phyloP scores from a whole-genome alignment of 2,329 filamentous ascomycete genomes.

The Cytospora paraplurivora region DNA sequence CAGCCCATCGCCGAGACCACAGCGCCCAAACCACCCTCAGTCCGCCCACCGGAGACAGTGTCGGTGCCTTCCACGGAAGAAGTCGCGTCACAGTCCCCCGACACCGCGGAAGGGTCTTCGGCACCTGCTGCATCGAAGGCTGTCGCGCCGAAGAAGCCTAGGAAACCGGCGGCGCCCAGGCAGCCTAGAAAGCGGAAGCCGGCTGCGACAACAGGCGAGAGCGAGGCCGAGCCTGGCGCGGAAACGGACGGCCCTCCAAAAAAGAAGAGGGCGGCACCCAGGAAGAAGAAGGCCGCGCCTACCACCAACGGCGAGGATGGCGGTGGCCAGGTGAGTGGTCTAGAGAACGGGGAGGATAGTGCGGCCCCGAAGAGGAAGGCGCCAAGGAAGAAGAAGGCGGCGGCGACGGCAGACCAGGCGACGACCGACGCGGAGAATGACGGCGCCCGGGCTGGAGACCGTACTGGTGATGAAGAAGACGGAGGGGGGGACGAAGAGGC shows the following conservation, averaged over 20 bases:
- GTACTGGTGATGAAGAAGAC: conserved; percentile 32
- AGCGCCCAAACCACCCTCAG: conserved; percentile 4
- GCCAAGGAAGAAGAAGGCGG: conserved; percentile 24
- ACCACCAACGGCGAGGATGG: conserved; percentile 22
- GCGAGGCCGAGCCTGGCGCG: conserved; percentile 24
- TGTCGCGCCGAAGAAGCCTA: conserved; percentile 6
- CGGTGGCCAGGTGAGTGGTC: conserved; percentile 24
- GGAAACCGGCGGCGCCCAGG: conserved; percentile 23
- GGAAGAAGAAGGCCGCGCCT: conserved; percentile 31
- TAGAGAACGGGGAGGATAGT: conserved; percentile 28
- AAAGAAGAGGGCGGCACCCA: conserved; percentile 30
- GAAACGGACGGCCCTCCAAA: conserved; percentile 25
- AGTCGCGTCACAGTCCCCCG: conserved; percentile 11
- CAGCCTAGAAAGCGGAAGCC: conserved; percentile 32
- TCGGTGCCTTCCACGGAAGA: conserved; percentile 3
- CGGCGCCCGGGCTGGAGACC: conserved; percentile 12
- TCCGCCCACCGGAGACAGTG: background rate
- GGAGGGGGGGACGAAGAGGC: conserved; percentile 21
- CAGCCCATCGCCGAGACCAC: conserved; percentile 19
- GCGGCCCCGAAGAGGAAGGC: conserved; percentile 29
- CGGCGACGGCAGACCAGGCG: conserved; percentile 1
- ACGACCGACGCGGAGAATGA: conserved; percentile 3
- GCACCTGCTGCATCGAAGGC: background rate
- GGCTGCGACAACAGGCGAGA: conserved; percentile 19
- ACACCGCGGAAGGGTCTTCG: conserved; percentile 21